These are phyloP conservation scores for Platanthera guangdongensis DNA, from an alignment of 106 monocot species.

Conservation along the genomic window DNA sequence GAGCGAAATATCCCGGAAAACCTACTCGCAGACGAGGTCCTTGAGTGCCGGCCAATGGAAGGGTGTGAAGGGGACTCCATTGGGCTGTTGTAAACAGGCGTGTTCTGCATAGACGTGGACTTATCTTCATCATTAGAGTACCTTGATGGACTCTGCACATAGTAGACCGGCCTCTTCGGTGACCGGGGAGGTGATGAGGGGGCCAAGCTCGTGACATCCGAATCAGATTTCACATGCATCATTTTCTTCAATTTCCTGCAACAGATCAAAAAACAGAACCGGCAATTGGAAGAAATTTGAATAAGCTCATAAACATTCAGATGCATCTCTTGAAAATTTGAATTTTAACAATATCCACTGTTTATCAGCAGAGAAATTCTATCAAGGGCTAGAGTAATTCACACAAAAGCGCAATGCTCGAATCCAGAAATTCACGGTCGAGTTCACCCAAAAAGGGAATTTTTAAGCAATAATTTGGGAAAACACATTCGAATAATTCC, in stretches of 20 bases:
- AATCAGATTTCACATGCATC: conserved; percentile 88
- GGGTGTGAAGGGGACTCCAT: conserved; percentile 70
- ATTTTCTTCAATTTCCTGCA: conserved; percentile 17
- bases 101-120: conserved; percentile 76
- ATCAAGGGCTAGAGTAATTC: neutral
- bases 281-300: neutral
- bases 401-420: neutral
- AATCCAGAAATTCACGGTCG: neutral
- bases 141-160: conserved; percentile 82
- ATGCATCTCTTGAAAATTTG: neutral
- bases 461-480: neutral
- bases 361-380: neutral
- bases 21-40: conserved; percentile 74
- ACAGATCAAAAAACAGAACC: neutral
- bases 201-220: conserved; percentile 83
- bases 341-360: neutral
- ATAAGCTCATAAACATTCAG: neutral
- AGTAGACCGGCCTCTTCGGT: conserved; percentile 67
- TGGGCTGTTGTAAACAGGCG: conserved; percentile 71
- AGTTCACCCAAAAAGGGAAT: neutral
- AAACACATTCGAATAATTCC: neutral
- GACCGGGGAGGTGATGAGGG: conserved; percentile 75
- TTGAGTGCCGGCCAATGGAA: conserved; percentile 66
- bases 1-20: conserved; percentile 79
- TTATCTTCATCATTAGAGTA: conserved; percentile 87